Base-by-base conservation (phyloP, 495 filamentous ascomycete species). In the Xylaria grammica region DNA sequence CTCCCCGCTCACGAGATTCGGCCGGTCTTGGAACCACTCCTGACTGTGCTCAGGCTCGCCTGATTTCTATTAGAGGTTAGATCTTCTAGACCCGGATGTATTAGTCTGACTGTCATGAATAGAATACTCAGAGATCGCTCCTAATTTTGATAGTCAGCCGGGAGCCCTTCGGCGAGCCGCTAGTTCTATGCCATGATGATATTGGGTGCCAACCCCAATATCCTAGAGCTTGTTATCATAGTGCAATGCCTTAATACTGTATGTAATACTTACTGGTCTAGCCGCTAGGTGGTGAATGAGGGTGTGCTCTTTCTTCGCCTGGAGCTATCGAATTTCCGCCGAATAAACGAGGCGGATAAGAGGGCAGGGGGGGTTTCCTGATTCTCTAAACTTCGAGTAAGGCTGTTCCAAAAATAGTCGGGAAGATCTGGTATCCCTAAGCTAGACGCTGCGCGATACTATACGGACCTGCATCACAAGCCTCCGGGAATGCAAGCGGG, bases 361-460 rank as follows among this genome's bases (percentile, higher is more conserved):
- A 19, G 19, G 1, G 1, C 44, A n/a, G 8, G 1, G 15, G 3
- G 11, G 9, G 6, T 27, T n/a, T 44, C 22, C 20, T 44, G 22
- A 57, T 29, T 29, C 20, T n/a, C 13, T 20, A 4, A 17, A 11
- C 22, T 10, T 56, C 57, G 65, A 65, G 55, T 50, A 64, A 62
- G 62, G 61, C 30, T 67, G 61, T 62, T 62, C 70, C 52, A 63
- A 69, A 65, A 69, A 67, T 67, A 69, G 34, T 24, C 15, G 36
- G 17, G 19, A 48, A 48, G n/a, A 53, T 36, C 54, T 62, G 22
- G 57, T 36, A 62, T 42, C 15, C 17, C 32, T 56, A 50, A 20
- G 40, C 34, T 58, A 42, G 53, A 57, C 49, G 50, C 27, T 50
- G 30, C 58, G 30, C 29, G 65, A 61, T 46, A 69, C 67, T 67